Base-by-base conservation (phyloP, 1,284 basidiomycete species). In the Cystobasidiaceae sp. region DNA sequence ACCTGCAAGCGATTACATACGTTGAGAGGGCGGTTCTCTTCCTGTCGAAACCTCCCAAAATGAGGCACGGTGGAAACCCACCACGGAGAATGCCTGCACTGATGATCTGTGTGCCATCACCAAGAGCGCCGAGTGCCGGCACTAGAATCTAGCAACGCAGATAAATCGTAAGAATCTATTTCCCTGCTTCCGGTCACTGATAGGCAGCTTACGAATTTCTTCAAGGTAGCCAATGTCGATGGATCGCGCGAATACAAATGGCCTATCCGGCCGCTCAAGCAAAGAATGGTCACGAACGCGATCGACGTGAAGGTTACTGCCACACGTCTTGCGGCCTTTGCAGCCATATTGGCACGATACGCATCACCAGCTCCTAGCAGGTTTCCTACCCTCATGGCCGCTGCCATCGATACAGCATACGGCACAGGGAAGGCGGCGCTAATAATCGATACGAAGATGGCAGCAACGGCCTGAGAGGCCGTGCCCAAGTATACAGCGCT, bases 401-500 rank as follows among this genome's bases (percentile, higher is more conserved):
- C 51, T 11, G 50, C 37, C 19, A 54, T 27, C 15, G 44, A 27
- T 4, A 63, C 32, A 13, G 60, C 34, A 34, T 43, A 55, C 4
- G 60, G 60, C 7, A 54, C 8, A 2, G 34, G 60, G 25, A n/a
- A 63, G 60, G 5, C 15, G 9, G 37, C 13, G 7, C 48, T 43
- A 4, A 45, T 6, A 13, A 49, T 32, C 23, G 37, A 19, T 9
- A 23, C 27, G 27, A 15, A 54, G n/a, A 63, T 46, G 28, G 50
- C 60, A 17, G 49, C 55, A 6, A 43, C 30, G 8, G 60, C 60
- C 32, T 63, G 60, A 3, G 27, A 25, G 33, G 33, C 32, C 23
- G 37, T 23, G 17, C 60, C 60, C 8, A 63, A 30, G 32, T 54
- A 63, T 13, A 51, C 55, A n/a, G 60, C 49, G 8, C 50, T 51